Evolutionary conservation across 257 asterid species (phyloP), one percentile per base, ranked within the genome.

Genomic region (Euphrasia confusa): DNA sequence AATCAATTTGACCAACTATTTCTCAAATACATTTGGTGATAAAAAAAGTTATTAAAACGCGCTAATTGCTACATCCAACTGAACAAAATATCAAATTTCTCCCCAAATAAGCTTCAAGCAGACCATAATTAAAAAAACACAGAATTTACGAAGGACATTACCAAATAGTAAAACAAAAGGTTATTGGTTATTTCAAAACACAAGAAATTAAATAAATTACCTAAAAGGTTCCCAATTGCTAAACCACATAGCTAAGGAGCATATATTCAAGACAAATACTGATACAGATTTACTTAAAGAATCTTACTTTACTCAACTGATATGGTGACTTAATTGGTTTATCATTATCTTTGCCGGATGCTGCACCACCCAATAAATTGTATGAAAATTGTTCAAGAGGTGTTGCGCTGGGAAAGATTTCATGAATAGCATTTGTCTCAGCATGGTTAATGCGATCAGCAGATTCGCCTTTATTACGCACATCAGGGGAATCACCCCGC

Each of bases 281-380:
- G 54, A 60, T 54, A 56, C 42, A 30, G 26, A 60, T 45, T 60
- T 45, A 14, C 71, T 1, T 48, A 68, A 0, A 26, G 67, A 67
- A 64, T 58, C 84, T 79, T 76, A 79, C 83, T 21, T 78, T 75
- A 73, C 71, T 69, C 71, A 73, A 70, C 65, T 66, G 79, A 71
- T 74, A 40, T 7, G 83, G 83, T 2, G 81, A 82, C 65, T 45
- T 60, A 54, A 50, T 67, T 68, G 74, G 67, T 61, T 67, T 65
- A 62, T 73, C 70, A 54, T 59, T 68, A 67, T 74, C 81, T 70
- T 47, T 54, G 26, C 63, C 64, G 28, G 69, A 56, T 73, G 77
- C 64, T 61, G 71, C 71, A 63, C 44, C 69, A 39, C 42, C 67
- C 75, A 72, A 68, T 69, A 63, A 42, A 72, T 12, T 66, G 61